phyloP scores from a whole-genome alignment of 495 filamentous ascomycete genomes.

The Lineolata rhizophorae region DNA sequence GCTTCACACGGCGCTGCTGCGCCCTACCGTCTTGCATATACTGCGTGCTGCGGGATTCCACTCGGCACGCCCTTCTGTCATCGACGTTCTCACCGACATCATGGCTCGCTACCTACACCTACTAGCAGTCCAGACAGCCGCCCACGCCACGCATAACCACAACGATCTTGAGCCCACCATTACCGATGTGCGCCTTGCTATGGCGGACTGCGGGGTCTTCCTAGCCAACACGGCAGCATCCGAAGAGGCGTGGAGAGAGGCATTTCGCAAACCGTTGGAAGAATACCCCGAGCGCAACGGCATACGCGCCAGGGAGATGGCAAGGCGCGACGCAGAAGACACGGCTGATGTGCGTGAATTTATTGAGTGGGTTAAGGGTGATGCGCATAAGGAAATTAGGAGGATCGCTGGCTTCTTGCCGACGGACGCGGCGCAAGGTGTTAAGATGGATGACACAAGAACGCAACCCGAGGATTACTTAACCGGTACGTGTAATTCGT shows the following conservation, averaged over 20 bases:
- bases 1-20: conserved; percentile 56
- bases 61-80: conserved; percentile 44
- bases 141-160: conserved; percentile 31
- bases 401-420: conserved; percentile 35
- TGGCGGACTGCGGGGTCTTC: conserved; percentile 53
- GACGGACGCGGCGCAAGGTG: conserved; percentile 18
- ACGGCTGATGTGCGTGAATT: conserved; percentile 50
- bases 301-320: conserved; percentile 10
- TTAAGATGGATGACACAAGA: conserved; percentile 24
- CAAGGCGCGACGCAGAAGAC: conserved; percentile 38
- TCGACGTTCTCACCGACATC: conserved; percentile 60
- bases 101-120: conserved; percentile 49
- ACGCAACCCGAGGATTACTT: conserved; percentile 47
- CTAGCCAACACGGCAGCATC: conserved; percentile 33
- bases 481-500: conserved; percentile 22
- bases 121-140: conserved; percentile 39
- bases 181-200: conserved; percentile 60
- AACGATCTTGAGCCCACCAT: conserved; percentile 30
- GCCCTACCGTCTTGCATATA: conserved; percentile 65
- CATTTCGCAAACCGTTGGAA: conserved; percentile 14
- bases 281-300: conserved; percentile 10
- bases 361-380: conserved; percentile 47
- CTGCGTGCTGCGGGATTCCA: conserved; percentile 75
- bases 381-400: conserved; percentile 48
- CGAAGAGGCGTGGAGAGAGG: conserved; percentile 32